A percentile compares a stretch with the other conserved stretches of the same genome.
Conservation (phyloP, 768 basidiomycete genomes). For the Cyathus striatus region DNA sequence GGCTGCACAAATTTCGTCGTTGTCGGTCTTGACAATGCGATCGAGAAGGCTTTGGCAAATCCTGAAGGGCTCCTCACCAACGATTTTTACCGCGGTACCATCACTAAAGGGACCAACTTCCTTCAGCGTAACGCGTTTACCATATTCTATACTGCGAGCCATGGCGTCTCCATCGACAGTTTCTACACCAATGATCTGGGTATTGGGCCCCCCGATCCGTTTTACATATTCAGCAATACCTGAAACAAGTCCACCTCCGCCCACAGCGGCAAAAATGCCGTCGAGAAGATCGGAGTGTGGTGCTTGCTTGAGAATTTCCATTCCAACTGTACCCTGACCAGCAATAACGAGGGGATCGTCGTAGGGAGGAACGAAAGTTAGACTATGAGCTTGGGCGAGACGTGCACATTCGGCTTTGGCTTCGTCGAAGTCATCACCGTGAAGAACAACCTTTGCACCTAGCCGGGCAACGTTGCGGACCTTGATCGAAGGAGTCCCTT, state of each 20-base stretch:
- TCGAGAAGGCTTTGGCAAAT: constrained; percentile 85
- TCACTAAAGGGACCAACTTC: constrained; percentile 98
- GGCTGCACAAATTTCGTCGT: constrained; percentile 96
- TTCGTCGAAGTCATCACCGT: constrained; percentile 92
- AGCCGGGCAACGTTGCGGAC: constrained; percentile 91
- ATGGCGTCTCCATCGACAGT: constrained; percentile 95
- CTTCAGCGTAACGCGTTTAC: constrained; percentile 73
- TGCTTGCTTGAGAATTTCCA: constrained; percentile 92
- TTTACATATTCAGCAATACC: constrained; percentile 92
- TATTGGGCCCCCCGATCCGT: constrained; percentile 80
- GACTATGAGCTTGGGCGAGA: constrained; percentile 67
- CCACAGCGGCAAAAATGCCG: constrained; percentile 86
- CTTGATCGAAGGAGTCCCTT: constrained; percentile 93
- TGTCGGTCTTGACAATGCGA: constrained; percentile 77
- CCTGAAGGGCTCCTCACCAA: constrained; percentile 92
- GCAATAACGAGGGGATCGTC: constrained; percentile 97
- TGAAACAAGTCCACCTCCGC: constrained; percentile 90
- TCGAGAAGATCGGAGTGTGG: constrained; percentile 71
- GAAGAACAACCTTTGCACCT: constrained; percentile 90
- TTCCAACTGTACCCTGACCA: constrained; percentile 91
- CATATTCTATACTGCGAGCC: constrained; percentile 73
- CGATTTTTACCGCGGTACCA: constrained; percentile 94
- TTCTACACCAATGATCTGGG: constrained; percentile 86
- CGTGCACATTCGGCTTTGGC: constrained; percentile 93
- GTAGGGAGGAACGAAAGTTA: constrained; percentile 93